Evolutionary conservation across 768 basidiomycete genomes (phyloP).

Genomic region (Boletus pseudo-olivaceus): DNA sequence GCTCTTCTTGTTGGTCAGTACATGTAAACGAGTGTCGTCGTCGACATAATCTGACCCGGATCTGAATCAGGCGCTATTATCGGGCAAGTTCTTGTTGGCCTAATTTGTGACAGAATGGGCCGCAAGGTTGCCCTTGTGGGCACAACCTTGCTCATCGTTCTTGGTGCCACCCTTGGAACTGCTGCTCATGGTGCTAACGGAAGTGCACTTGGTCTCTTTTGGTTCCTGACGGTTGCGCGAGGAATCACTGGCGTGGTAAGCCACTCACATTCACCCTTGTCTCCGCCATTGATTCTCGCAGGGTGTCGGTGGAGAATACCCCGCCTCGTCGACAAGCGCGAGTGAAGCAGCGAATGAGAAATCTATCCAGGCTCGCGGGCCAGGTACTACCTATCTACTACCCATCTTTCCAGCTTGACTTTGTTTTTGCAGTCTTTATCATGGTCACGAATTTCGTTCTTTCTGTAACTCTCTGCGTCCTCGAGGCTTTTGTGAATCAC

Average conservation of each 20-base stretch:
- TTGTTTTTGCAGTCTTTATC: slow-evolving; percentile 50
- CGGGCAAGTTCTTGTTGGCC: slow-evolving; percentile 59
- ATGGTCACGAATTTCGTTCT: slow-evolving; percentile 75
- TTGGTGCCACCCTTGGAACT: slow-evolving; percentile 66
- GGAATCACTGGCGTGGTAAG: slow-evolving; percentile 66
- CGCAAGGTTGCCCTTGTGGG: slow-evolving; percentile 69
- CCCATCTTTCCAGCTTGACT: background rate
- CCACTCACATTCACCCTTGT: background rate
- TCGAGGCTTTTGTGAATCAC: background rate
- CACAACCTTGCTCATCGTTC: slow-evolving; percentile 65
- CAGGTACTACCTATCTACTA: slow-evolving; percentile 36
- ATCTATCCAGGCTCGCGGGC: slow-evolving; percentile 55
- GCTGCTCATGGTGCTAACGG: slow-evolving; percentile 62
- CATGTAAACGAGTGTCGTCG: background rate
- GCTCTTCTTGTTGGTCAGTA: slow-evolving; percentile 61
- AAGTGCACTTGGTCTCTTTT: slow-evolving; percentile 58
- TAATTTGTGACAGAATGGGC: slow-evolving; percentile 72
- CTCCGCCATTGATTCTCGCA: slow-evolving; percentile 21
- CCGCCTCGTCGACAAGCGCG: slow-evolving; percentile 65
- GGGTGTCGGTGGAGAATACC: slow-evolving; percentile 79
- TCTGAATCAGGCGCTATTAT: slow-evolving; percentile 49
- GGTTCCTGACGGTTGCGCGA: slow-evolving; percentile 70
- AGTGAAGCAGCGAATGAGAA: slow-evolving; percentile 74
- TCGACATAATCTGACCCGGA: background rate
- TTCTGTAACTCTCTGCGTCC: slow-evolving; percentile 38